Conservation (phyloP, 2,329 filamentous ascomycete species). For the Dactylellina cionopaga region DNA sequence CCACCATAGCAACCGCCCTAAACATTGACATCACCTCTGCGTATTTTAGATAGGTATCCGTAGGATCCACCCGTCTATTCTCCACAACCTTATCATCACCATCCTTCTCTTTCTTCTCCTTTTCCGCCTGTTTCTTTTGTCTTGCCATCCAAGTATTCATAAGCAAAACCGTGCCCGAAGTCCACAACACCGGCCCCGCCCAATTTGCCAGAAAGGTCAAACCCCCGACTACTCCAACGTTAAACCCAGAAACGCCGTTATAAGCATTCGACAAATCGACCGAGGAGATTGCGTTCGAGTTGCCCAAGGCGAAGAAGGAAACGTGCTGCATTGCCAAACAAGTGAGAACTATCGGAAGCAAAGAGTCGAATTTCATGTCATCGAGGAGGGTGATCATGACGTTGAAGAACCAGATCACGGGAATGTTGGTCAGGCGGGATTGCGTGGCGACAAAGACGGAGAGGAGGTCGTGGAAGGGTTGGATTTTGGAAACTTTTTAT, state of each 20-base stretch:
- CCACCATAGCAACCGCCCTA: constrained; percentile 70
- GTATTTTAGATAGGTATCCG: constrained; percentile 39
- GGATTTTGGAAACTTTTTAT: constrained; percentile 13
- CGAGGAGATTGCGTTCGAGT: constrained; percentile 94
- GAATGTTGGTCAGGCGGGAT: constrained; percentile 83
- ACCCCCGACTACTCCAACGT: constrained; percentile 79
- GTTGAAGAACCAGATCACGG: constrained; percentile 80
- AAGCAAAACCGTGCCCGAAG: constrained; percentile 71
- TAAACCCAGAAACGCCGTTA: constrained; percentile 87
- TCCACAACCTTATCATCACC: not conserved
- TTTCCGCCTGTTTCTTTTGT: not conserved
- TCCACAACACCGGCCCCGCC: constrained; percentile 90
- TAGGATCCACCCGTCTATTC: not conserved
- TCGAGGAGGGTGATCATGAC: constrained; percentile 68
- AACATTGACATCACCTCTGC: constrained; percentile 73
- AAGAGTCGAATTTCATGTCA: constrained; percentile 58
- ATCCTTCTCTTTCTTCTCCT: not conserved
- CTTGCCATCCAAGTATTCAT: constrained; percentile 59
- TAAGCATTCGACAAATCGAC: constrained; percentile 94
- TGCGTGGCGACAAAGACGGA: constrained; percentile 86
- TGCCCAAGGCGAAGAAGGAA: constrained; percentile 89
- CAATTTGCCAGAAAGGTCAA: constrained; percentile 91
- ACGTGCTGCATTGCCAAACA: constrained; percentile 80
- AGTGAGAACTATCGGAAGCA: constrained; percentile 69
- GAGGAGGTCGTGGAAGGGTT: constrained; percentile 72